Conservation (phyloP, 73 alveolate species). For the Uronychia binucleata region DNA sequence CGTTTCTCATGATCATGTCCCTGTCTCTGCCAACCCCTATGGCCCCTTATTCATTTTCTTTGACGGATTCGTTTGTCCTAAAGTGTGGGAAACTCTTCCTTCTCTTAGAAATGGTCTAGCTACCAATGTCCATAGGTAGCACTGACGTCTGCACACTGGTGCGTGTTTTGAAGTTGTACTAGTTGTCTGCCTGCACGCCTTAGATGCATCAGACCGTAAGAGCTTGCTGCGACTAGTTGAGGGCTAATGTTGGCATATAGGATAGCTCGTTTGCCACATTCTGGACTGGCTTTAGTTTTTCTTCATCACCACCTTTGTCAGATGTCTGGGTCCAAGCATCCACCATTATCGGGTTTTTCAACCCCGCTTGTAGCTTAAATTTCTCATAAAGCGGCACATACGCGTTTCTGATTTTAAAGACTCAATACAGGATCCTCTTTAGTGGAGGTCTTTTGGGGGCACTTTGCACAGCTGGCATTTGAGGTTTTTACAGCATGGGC, state of each 20-base stretch:
- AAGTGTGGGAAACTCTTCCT: neutral
- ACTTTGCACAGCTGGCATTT: neutral
- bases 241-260: neutral
- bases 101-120: neutral
- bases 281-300: constrained; percentile 10
- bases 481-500: neutral
- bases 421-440: neutral
- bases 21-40: neutral
- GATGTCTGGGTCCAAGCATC: constrained; percentile 75
- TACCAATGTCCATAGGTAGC: neutral
- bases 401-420: neutral
- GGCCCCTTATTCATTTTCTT: too few species aligned
- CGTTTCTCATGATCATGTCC: neutral
- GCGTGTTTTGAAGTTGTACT: neutral
- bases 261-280: neutral
- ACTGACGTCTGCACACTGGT: neutral
- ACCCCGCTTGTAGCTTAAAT: constrained; percentile 27
- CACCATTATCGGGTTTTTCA: constrained; percentile 57
- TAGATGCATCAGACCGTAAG: neutral
- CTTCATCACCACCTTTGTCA: constrained; percentile 33
- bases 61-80: too few species aligned
- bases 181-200: neutral
- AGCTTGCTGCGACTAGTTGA: too few species aligned
- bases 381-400: constrained; percentile 34
- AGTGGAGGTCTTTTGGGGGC: neutral